Percentiles rank a stretch among this genome's conserved stretches.
These are phyloP conservation scores for Chrysopogon serrulatus DNA, from an alignment of 176 grass and related monocot species.

Conservation along the genomic window DNA sequence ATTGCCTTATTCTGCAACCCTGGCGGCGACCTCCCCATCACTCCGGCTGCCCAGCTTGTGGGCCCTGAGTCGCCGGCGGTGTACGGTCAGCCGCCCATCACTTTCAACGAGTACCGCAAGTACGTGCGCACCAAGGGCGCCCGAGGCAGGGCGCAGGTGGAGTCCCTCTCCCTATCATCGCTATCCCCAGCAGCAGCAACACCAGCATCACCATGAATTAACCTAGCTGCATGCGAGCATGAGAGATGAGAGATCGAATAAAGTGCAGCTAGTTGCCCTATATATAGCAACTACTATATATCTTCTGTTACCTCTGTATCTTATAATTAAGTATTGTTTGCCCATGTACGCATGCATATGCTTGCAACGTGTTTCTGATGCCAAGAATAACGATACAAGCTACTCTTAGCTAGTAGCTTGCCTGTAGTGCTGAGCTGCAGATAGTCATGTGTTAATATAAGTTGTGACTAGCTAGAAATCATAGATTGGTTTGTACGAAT, in stretches of 20 bases:
- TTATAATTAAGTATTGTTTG: background rate
- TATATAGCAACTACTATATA: background rate
- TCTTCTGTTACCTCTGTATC: too few species aligned
- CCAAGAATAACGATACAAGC: background rate
- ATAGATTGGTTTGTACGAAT: background rate
- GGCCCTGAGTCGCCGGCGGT: background rate
- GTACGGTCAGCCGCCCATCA: constrained; percentile 26
- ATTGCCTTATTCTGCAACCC: constrained; percentile 72
- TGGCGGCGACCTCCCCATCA: constrained; percentile 36
- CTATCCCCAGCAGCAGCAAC: too few species aligned
- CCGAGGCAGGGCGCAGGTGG: too few species aligned
- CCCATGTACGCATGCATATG: too few species aligned
- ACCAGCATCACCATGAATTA: too few species aligned
- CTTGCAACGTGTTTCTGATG: background rate
- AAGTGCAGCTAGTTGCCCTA: background rate
- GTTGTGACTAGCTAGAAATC: background rate
- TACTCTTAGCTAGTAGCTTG: too few species aligned
- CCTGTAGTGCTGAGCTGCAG: too few species aligned
- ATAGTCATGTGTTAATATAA: background rate
- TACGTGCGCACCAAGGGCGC: constrained; percentile 40
- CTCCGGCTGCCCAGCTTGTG: constrained; percentile 38
- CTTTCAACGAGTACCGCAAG: constrained; percentile 46
- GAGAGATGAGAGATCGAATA: too few species aligned
- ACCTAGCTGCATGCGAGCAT: too few species aligned
- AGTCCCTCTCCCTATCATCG: too few species aligned